Percentiles rank a stretch among this genome's conserved stretches.
Evolutionary conservation across 306 rosid species (phyloP).

Genomic region (Ormosia emarginata): DNA sequence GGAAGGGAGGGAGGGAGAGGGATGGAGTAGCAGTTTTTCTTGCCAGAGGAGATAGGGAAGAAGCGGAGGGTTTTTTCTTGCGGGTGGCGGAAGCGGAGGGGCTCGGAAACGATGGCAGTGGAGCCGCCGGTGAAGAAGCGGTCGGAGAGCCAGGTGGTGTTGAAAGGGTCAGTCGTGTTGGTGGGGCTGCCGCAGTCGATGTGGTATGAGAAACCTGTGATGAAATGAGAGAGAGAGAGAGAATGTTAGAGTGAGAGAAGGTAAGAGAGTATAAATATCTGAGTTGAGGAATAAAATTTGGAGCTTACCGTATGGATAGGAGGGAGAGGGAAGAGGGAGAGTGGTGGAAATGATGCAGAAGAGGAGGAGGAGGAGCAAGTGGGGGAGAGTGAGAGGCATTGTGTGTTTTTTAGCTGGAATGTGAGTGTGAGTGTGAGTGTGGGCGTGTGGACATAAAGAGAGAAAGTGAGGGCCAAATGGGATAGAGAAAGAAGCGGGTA

Average conservation of each 20-base stretch:
- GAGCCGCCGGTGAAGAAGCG: conserved; percentile 79
- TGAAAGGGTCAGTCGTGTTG: conserved; percentile 62
- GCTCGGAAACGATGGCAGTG: conserved; percentile 72
- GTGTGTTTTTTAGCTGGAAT: neutral
- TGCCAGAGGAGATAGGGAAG: conserved; percentile 77
- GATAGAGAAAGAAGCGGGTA: neutral
- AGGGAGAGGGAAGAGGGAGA: neutral
- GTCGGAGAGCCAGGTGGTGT: conserved; percentile 76
- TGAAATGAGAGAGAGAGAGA: neutral
- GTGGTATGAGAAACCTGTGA: conserved; percentile 61
- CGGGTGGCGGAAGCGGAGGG: conserved; percentile 54
- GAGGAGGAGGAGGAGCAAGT: neutral
- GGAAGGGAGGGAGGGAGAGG: conserved; percentile 40
- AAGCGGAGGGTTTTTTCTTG: conserved; percentile 89
- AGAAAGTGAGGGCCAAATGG: neutral
- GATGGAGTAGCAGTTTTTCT: conserved; percentile 80
- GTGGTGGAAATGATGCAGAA: neutral
- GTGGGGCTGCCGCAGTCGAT: conserved; percentile 75
- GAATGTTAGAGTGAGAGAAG: neutral
- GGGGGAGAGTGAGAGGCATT: conserved; percentile 18
- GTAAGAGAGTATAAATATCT: neutral
- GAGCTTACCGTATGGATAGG: conserved; percentile 48
- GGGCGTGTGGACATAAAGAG: neutral
- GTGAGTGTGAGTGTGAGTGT: neutral
- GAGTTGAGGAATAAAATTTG: neutral